Base-by-base conservation (phyloP, 257 asterid genomes). In the Penstemon eatonii region DNA sequence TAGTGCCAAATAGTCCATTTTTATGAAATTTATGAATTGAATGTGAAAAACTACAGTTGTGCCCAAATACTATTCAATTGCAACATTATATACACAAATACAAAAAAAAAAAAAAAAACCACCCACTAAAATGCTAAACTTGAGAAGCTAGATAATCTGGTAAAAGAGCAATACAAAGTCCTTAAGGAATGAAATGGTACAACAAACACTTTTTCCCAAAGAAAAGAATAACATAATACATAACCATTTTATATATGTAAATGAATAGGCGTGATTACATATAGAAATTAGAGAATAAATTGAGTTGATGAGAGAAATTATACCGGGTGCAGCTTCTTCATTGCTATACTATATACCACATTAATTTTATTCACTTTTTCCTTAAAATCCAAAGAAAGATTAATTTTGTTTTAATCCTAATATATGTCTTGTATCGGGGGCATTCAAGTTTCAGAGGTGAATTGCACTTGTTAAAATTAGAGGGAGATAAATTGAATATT, bases 171-270 rank as follows among this genome's bases (percentile, higher is more conserved):
- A 81, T 73, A 76, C 86, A 76, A 83, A 83, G 77, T 54, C 85
- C 72, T 77, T n/a, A 91, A 88, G 91, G 73, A 73, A 82, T 71
- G 95, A 25, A 80, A 74, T 72, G 68, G 95, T 66, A 86, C 81
- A 83, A 69, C 82, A 44, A 68, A 72, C 47, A 42, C 80, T 71
- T 82, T 63, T 64, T 76, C 72, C 69, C 69, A 64, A 88, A 86
- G 90, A 60, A 88, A 88, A 76, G 96, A 81, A 87, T 84, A 70
- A 73, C 10, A 40, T 50, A 44, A 11, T 40, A 1, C 3, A 25
- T 25, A 25, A 25, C 33, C 33, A 25, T 25, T 25, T 25, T 25
- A 25, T 25, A 2, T 25, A 25, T 25, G 33, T 25, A 25, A 25
- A 25, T 25, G 33, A 15, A 39, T 49, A 63, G 8, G 70, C 65